Base-by-base conservation (phyloP, 1,139 yeast species). In the Scheffersomyces cryptocercus region DNA sequence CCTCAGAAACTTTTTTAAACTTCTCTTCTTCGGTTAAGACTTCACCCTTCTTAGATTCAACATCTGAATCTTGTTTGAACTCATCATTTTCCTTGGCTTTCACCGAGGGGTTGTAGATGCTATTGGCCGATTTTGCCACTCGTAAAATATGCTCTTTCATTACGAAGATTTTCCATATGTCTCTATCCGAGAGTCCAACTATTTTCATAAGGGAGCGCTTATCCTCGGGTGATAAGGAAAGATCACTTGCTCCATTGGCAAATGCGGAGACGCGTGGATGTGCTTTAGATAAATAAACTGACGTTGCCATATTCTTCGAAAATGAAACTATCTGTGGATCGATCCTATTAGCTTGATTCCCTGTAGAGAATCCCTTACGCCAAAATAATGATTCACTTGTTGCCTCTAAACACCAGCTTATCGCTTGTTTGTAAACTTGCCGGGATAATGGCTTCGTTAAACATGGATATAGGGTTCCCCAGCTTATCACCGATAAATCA, bases 121-220 rank as follows among this genome's bases (percentile, higher is more conserved):
- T 20, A n/a, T 31, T 31, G 15, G 35, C 37, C 3, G 31, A 32
- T 13, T 20, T 29, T 15, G 37, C 30, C 8, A 85, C 81, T 46
- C 84, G 79, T 52, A 68, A 75, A 6, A 90, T 77, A 54, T 89
- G 88, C 36, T 84, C 84, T 45, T 91, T 72, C 41, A 89, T 58
- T 8, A 79, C 78, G 31, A 83, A 81, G 5, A 93, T 68, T 62
- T 91, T 93, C 98, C 98, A 91, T 16, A 88, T 58, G 41, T 90
- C 96, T 11, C 72, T 75, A 13, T 82, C 87, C 14, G 73, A 76
- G 38, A 91, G 67, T 0, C 97, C 98, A 13, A 87, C 73, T 40
- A 93, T 67, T 49, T 84, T 81, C 30, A 79, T 79, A 15, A 89
- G 67, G 90, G 96, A 89, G 36, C 79, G 78, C 49, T 81, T 79